Base-by-base conservation (phyloP, 768 basidiomycete species). In the Lactarius deliciosus region DNA sequence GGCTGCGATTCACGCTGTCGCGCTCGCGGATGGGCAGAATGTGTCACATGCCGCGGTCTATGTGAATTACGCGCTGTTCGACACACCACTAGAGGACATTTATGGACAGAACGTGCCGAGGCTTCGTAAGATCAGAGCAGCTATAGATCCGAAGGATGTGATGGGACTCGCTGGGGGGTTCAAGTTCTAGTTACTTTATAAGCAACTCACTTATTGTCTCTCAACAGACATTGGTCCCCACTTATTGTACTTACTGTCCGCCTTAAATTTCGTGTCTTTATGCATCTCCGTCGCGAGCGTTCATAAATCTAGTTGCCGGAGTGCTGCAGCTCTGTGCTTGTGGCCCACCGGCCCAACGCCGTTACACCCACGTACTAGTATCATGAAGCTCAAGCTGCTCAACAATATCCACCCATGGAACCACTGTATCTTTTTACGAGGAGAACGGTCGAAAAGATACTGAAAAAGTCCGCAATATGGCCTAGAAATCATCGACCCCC, bases 101-200 rank as follows among this genome's bases (percentile, higher is more conserved):
- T 72, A 72, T 34, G 72, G 72, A 15, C 38, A 15, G 16, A 73
- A 73, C 11, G 3, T 72, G 38, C 32, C 61, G 15, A 57, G 64
- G 30, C 43, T 71, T 36, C 53, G 63, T 16, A 25, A 41, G 18
- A 64, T 72, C 25, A 63, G 50, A 53, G 25, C 9, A 0, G 16
- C 13, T 3, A 57, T 69, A 28, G 72, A 73, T 28, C 72, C 72
- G 2, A n/a, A 71, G 40, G 61, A 66, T 25, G 69, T 73, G 2
- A 73, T 73, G 72, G 65, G 61, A 7, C 63, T 72, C 8, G 64
- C 72, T 1, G 72, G 72, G 6, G 72, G 72, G 2, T 73, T 67
- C 45, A 73, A 73, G 57, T 62, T 69, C 47, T 45, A 50, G 47
- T 22, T 22, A 40, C 45, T n/a, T 47, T n/a, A 22, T 47, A 22